A percentile compares a stretch with the other conserved stretches of the same genome.
phyloP scores from a whole-genome alignment of 225 moss, liverwort and hornwort genomes.

The Rhytidiadelphus loreus region DNA sequence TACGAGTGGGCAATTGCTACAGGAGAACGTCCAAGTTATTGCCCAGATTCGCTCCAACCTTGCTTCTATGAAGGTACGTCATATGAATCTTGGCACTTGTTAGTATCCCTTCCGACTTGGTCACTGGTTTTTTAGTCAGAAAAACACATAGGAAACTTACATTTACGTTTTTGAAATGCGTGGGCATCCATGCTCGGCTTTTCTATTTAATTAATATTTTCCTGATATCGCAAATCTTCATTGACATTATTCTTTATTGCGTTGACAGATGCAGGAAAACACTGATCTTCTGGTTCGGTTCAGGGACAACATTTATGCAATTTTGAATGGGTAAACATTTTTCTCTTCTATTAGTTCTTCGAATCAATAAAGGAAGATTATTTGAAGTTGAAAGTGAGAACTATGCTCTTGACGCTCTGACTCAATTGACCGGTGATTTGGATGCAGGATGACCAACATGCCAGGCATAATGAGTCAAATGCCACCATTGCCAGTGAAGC shows the following conservation, averaged over 20 bases:
- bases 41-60: slow-evolving; percentile 50
- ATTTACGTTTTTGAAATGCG: not conserved
- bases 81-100: not conserved
- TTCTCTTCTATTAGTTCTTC: not conserved
- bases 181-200: not conserved
- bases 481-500: slow-evolving; percentile 81
- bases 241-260: slow-evolving; percentile 20
- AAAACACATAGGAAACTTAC: not conserved
- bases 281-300: slow-evolving; percentile 67
- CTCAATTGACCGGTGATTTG: not conserved
- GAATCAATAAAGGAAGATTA: not conserved
- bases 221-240: not conserved
- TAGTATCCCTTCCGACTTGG: not conserved
- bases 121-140: not conserved
- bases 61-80: slow-evolving; percentile 40
- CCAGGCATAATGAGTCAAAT: slow-evolving; percentile 95
- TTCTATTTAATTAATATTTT: not conserved
- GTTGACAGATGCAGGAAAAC: slow-evolving; percentile 70
- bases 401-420: not conserved
- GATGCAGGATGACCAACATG: slow-evolving; percentile 78
- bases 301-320: slow-evolving; percentile 78
- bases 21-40: slow-evolving; percentile 39
- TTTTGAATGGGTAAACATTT: slow-evolving; percentile 59
- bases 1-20: slow-evolving; percentile 35
- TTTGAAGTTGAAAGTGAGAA: not conserved